Evolutionary conservation across 495 filamentous ascomycete genomes (phyloP), one percentile per base, ranked within the genome.

Genomic region (Hyphodiscus hymeniophilus): DNA sequence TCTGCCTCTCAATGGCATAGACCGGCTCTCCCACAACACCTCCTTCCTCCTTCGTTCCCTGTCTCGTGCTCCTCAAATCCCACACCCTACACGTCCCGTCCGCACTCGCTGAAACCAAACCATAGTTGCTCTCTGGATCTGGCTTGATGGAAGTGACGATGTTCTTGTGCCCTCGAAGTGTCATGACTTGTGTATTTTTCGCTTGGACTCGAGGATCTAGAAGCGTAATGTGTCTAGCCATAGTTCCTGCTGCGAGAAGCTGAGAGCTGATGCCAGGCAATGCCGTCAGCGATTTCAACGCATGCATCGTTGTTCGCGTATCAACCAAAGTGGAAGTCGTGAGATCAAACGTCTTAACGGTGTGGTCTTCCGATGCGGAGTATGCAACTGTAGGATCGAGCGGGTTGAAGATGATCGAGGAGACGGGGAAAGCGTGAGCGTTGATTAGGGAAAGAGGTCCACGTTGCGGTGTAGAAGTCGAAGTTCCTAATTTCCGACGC

Each of bases 71-170:
- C 26, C 92, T 73, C 52, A 96, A 76, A 72, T 98, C 92, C 92
- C 92, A 98, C 30, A 96, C 74, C 31, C 87, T 74, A 62, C 83
- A 87, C 8, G 88, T 94, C 3, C 92, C 89, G 64, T 98, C 92
- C 66, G 92, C 85, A 21, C 81, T 81, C 13, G 82, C 89, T 21
- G 81, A 87, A 7, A 88, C 85, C 5, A 98, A 74, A 28, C 85
- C 77, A 64, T 87, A 90, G 49, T 81, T 74, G 64, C 82, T 89
- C 31, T 77, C 70, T 0, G 87, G 87, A 51, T 84, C 78, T 6
- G 77, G 67, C 13, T 82, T 77, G 18, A 98, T 63, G 22, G 72
- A 70, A 13, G 82, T 77, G 6, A 95, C 87, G 44, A 81, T 82
- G 67, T 95, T 95, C 32, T 77, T 79, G 66, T 98, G 92, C 0